Base-by-base conservation (phyloP, 805 yeast genomes). In the Saturnispora bothae region DNA sequence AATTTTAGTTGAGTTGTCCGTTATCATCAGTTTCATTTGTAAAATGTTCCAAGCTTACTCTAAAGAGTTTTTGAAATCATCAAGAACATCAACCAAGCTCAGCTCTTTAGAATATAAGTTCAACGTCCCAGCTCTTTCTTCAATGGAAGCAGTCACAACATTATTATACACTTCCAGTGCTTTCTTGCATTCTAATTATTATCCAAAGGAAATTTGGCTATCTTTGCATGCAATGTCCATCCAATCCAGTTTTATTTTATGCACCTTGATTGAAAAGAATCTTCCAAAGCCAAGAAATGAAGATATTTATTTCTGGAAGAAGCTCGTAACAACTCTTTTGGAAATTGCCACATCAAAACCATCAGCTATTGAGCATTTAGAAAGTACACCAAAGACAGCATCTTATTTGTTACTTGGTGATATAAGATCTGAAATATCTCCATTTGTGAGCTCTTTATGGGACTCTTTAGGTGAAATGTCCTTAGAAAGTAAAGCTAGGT, bases 171-270 rank as follows among this genome's bases (percentile, higher is more conserved):
- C 78, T 42, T 54, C 76, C n/a, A 13, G 26, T 14, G 20, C 13
- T 8, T 9, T 45, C 4, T 14, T 38, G 70, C 66, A 44, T 69
- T 77, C 25, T 66, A 64, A 36, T 76, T 71, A 45, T 51, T 81
- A 71, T 62, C 89, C 89, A 3, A 66, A 68, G 32, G 69, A 67
- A 22, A 77, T 73, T 48, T 85, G 95, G 95, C 56, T 83, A 5
- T 78, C 92, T 0, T 56, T 83, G 18, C 69, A 74, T 42, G 69
- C 82, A 0, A 46, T 76, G 43, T 57, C 77, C 16, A 64, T 71
- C 20, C 38, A 46, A 31, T 39, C 36, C 3, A 15, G 42, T 14
- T 43, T 21, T 16, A 30, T 37, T 3, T 3, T 40, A 18, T 19
- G 42, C 9, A 28, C 21, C 16, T 17, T 46, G 9, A 57, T 80